These are phyloP conservation scores for Ammopiptanthus mongolicus DNA, from an alignment of 306 rosid genomes.

Conservation along the genomic window DNA sequence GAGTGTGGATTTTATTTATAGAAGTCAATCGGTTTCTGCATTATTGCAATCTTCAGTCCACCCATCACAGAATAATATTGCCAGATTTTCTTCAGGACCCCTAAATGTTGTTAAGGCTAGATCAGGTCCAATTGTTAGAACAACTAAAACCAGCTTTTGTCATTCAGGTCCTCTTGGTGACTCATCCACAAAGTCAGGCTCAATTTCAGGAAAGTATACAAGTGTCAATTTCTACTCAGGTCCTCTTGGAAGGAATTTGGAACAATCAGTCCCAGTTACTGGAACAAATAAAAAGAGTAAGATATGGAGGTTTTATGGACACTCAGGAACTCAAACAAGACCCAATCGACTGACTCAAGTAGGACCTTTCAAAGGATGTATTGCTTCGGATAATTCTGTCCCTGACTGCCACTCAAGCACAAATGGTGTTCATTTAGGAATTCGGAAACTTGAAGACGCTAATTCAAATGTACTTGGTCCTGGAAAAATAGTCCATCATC, in stretches of 20 bases:
- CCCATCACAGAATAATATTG: slow-evolving; percentile 38
- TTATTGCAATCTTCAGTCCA: slow-evolving; percentile 59
- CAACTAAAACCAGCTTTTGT: slow-evolving; percentile 42
- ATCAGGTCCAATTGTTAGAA: slow-evolving; percentile 48
- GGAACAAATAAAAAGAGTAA: slow-evolving; percentile 53
- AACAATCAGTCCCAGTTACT: slow-evolving; percentile 53
- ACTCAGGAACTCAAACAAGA: slow-evolving; percentile 47
- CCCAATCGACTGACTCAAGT: slow-evolving; percentile 73
- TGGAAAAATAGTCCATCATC: slow-evolving; percentile 35
- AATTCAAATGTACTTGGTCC: slow-evolving; percentile 30
- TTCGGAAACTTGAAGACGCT: slow-evolving; percentile 31
- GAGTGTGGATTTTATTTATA: slow-evolving; percentile 51
- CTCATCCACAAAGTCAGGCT: slow-evolving; percentile 57
- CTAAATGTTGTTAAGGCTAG: slow-evolving; percentile 44
- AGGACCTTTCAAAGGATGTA: slow-evolving; percentile 88
- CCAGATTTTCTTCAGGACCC: slow-evolving; percentile 90
- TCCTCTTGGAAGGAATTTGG: slow-evolving; percentile 50
- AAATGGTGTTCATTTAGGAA: slow-evolving; percentile 40
- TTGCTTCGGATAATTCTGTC: slow-evolving; percentile 48
- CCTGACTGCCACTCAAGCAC: slow-evolving; percentile 47
- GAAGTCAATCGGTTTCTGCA: slow-evolving; percentile 77
- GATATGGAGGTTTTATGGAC: slow-evolving; percentile 53
- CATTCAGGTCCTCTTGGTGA: slow-evolving; percentile 80
- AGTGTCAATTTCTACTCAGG: slow-evolving; percentile 68
- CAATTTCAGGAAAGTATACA: slow-evolving; percentile 42